Percentiles rank a stretch among this genome's conserved stretches.
Conservation (phyloP, 1,139 yeast genomes). For the Yamadazyma friedrichii region DNA sequence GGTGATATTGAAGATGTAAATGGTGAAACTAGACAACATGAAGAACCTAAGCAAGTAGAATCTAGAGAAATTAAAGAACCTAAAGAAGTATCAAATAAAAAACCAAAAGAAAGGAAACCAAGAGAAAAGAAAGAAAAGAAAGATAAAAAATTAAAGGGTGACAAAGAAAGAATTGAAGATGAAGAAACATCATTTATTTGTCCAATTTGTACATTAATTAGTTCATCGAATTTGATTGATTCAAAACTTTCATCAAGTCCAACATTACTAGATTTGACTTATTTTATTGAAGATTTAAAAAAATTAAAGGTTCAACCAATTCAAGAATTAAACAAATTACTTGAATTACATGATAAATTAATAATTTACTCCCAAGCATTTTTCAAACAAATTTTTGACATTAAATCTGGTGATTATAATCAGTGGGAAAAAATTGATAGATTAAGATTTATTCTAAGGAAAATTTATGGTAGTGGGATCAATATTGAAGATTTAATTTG, state of each 20-base stretch:
- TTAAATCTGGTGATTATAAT: constrained; percentile 13
- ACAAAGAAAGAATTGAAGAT: constrained; percentile 16
- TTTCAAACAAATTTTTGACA: constrained; percentile 14
- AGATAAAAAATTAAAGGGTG: not conserved
- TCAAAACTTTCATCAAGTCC: constrained; percentile 20
- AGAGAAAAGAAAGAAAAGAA: not conserved
- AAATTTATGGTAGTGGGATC: constrained; percentile 35
- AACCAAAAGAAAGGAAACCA: not conserved
- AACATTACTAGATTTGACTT: constrained; percentile 18
- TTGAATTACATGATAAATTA: constrained; percentile 18
- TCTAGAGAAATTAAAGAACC: not conserved
- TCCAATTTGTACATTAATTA: constrained; percentile 55
- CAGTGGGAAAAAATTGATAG: constrained; percentile 22
- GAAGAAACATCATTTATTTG: constrained; percentile 46
- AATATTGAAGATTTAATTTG: constrained; percentile 24
- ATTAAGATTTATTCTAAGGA: constrained; percentile 29
- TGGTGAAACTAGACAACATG: not conserved
- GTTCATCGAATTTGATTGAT: constrained; percentile 19
- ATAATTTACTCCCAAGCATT: constrained; percentile 12
- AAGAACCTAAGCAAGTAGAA: constrained; percentile 1
- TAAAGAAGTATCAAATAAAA: not conserved
- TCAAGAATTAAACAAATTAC: constrained; percentile 32
- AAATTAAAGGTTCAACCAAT: constrained; percentile 36
- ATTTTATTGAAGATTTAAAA: constrained; percentile 28
- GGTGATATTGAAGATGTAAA: not conserved